A percentile compares a stretch with the other conserved stretches of the same genome.
These are phyloP conservation scores for Phytophthora syringae DNA, from an alignment of 352 stramenopile genomes.

Conservation along the genomic window DNA sequence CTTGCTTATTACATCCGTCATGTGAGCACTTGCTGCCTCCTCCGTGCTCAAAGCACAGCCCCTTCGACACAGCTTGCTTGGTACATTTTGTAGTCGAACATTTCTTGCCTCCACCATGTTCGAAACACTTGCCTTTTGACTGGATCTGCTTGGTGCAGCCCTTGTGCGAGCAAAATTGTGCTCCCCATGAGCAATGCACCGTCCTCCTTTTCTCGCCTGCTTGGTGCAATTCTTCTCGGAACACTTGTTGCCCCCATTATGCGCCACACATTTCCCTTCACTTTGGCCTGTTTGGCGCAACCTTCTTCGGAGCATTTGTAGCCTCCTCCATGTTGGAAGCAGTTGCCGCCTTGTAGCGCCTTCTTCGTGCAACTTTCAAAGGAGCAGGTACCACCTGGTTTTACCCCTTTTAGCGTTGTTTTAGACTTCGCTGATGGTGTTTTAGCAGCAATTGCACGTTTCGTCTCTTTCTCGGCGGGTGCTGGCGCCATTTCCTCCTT, in stretches of 20 bases:
- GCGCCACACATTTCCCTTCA: constrained; percentile 34
- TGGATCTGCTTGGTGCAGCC: constrained; percentile 65
- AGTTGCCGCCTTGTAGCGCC: constrained; percentile 17
- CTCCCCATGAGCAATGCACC: constrained; percentile 76
- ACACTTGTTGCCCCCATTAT: constrained; percentile 33
- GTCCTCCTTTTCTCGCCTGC: constrained; percentile 36
- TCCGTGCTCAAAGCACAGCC: constrained; percentile 64
- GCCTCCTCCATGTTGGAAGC: constrained; percentile 42
- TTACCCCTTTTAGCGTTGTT: neutral
- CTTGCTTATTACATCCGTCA: constrained; percentile 59
- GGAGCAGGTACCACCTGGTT: constrained; percentile 7
- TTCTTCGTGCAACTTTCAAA: constrained; percentile 14
- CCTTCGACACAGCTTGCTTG: constrained; percentile 62
- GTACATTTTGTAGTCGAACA: constrained; percentile 60
- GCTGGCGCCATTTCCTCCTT: neutral
- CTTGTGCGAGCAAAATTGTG: constrained; percentile 56
- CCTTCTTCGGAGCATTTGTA: constrained; percentile 31
- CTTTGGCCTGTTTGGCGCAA: constrained; percentile 41
- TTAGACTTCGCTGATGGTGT: constrained; percentile 2
- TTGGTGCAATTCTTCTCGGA: constrained; percentile 32
- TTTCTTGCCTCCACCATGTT: constrained; percentile 69
- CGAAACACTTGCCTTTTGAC: constrained; percentile 60
- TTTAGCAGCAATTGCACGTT: neutral
- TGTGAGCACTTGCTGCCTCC: constrained; percentile 57
- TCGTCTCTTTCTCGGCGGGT: constrained; percentile 1